Conservation (phyloP, 208 protist genomes). For the Crithidia brevicula region DNA sequence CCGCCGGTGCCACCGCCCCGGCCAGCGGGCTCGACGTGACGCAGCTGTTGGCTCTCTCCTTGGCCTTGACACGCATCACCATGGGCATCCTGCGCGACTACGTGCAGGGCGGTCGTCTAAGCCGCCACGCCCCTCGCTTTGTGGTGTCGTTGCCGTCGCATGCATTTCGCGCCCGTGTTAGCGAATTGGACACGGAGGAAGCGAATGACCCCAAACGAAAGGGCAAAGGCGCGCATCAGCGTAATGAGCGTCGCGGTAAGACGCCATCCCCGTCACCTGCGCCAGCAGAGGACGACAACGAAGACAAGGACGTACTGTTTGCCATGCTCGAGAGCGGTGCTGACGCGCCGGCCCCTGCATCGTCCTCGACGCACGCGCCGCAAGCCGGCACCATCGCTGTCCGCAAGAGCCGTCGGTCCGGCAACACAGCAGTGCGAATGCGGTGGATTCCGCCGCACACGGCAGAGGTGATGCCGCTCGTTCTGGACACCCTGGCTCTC, state of each 20-base stretch:
- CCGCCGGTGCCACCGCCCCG: background rate
- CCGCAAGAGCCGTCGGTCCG: background rate
- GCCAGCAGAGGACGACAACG: background rate
- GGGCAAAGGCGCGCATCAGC: too few relatives aligned
- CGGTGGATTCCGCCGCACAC: slow-evolving; percentile 76
- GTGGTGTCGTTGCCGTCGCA: slow-evolving; percentile 77
- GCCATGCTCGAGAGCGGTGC: slow-evolving; percentile 31
- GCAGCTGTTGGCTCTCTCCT: slow-evolving; percentile 41
- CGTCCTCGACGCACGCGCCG: background rate
- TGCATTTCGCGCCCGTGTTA: slow-evolving; percentile 13
- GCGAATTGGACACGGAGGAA: background rate
- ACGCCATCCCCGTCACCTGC: background rate
- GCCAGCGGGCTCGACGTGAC: background rate
- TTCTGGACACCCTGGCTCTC: slow-evolving; percentile 66
- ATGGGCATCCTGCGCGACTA: slow-evolving; percentile 71
- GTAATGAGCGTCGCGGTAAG: too few relatives aligned
- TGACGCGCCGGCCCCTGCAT: background rate
- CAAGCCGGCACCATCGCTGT: background rate
- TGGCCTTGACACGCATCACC: slow-evolving; percentile 44
- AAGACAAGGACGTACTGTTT: slow-evolving; percentile 35
- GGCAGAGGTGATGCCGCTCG: slow-evolving; percentile 45
- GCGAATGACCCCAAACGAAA: too few relatives aligned
- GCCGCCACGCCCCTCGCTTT: slow-evolving; percentile 72
- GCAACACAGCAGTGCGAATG: slow-evolving; percentile 8
- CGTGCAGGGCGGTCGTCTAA: slow-evolving; percentile 55